phyloP scores from a whole-genome alignment of 2,329 filamentous ascomycete genomes.

The Zelopaecilomyces penicillatus region DNA sequence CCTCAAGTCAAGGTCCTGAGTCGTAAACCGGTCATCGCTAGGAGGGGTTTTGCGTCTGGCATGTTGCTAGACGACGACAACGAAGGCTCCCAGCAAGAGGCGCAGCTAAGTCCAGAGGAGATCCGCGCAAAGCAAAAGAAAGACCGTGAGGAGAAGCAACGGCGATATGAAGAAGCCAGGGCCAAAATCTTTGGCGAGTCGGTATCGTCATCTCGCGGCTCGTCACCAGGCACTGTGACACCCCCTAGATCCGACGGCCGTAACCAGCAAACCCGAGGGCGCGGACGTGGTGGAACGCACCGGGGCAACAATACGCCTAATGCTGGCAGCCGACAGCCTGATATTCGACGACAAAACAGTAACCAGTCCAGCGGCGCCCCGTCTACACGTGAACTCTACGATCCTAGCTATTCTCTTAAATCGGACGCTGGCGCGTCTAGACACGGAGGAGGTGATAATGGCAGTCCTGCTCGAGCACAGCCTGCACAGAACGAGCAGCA shows the following conservation, averaged over 20 bases:
- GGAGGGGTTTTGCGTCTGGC: slow-evolving; percentile 43
- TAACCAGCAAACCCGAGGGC: slow-evolving; percentile 36
- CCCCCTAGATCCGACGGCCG: slow-evolving; percentile 40
- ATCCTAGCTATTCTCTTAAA: slow-evolving; percentile 63
- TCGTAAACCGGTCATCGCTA: slow-evolving; percentile 64
- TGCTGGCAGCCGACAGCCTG: slow-evolving; percentile 21
- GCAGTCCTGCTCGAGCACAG: slow-evolving; percentile 22
- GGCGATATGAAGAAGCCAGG: slow-evolving; percentile 78
- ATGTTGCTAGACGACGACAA: slow-evolving; percentile 43
- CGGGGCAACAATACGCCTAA: slow-evolving; percentile 16
- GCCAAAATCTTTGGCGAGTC: slow-evolving; percentile 75
- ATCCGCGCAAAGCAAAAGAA: slow-evolving; percentile 67
- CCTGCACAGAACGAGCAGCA: slow-evolving; percentile 56
- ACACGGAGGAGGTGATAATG: slow-evolving; percentile 2
- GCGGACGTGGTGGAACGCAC: slow-evolving; percentile 33
- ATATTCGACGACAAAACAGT: slow-evolving; percentile 16
- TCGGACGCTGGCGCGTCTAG: slow-evolving; percentile 37
- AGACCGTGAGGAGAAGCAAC: slow-evolving; percentile 82
- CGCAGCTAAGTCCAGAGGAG: slow-evolving; percentile 64
- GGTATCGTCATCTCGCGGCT: slow-evolving; percentile 45
- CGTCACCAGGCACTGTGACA: slow-evolving; percentile 52
- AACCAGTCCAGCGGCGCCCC: slow-evolving; percentile 12
- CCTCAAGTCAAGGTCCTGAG: slow-evolving; percentile 77
- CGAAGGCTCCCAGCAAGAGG: slow-evolving; percentile 56
- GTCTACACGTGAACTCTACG: slow-evolving; percentile 58